Percentiles rank a stretch among this genome's conserved stretches.
These are phyloP conservation scores for Arctium lappa DNA, from an alignment of 129 eudicot genomes.

Conservation along the genomic window DNA sequence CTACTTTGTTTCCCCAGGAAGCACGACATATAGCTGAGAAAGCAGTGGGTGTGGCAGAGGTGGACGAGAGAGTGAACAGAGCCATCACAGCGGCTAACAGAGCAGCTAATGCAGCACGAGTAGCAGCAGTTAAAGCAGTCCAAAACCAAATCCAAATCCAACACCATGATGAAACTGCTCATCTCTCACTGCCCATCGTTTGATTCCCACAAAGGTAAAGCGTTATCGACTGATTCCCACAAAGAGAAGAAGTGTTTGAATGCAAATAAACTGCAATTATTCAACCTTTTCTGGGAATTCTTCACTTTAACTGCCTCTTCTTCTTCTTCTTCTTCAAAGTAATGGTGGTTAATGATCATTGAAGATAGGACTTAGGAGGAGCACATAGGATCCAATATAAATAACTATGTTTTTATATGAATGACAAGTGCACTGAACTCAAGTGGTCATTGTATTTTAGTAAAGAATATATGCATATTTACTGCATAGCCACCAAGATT, in stretches of 20 bases:
- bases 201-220: not conserved
- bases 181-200: constrained; percentile 10
- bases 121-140: constrained; percentile 57
- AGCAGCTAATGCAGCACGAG: constrained; percentile 60
- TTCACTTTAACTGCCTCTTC: not conserved
- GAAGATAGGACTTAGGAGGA: not conserved
- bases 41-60: constrained; percentile 29
- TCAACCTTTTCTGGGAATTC: no score
- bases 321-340: not conserved
- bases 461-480: not conserved
- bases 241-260: not conserved
- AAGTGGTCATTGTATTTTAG: constrained; percentile 11
- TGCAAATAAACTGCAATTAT: not conserved
- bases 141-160: constrained; percentile 37
- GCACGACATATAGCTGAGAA: constrained; percentile 41
- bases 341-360: constrained; percentile 38
- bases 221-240: constrained; percentile 7
- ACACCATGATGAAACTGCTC: constrained; percentile 1
- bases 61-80: constrained; percentile 45
- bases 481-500: constrained; percentile 1
- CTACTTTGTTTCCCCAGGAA: constrained; percentile 27
- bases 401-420: not conserved
- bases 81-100: constrained; percentile 53
- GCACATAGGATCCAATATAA: not conserved
- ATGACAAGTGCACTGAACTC: not conserved